These are phyloP conservation scores for Pythium dissimile DNA, from an alignment of 352 stramenopile species.

Conservation along the genomic window DNA sequence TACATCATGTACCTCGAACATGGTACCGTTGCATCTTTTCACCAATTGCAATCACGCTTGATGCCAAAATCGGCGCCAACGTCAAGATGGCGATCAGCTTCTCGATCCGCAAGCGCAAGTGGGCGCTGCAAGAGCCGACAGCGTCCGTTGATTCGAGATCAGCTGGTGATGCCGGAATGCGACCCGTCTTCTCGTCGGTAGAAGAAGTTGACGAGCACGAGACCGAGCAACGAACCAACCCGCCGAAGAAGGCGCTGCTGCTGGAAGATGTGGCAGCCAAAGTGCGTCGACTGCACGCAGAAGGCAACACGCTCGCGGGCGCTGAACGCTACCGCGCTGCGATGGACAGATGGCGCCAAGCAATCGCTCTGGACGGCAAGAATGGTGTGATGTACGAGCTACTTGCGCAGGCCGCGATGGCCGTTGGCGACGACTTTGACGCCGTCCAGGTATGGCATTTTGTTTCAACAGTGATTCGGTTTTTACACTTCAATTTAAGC, in stretches of 20 bases:
- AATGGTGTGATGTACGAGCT: slow-evolving; percentile 64
- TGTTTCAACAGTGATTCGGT: background rate
- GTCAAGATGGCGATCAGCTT: background rate
- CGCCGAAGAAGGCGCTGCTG: slow-evolving; percentile 19
- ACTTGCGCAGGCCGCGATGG: slow-evolving; percentile 67
- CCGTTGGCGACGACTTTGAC: slow-evolving; percentile 69
- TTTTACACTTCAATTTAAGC: too few relatives aligned
- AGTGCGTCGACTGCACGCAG: slow-evolving; percentile 59
- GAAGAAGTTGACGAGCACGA: background rate
- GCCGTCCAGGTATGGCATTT: slow-evolving; percentile 39
- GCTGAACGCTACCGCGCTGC: slow-evolving; percentile 53
- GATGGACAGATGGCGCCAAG: slow-evolving; percentile 67
- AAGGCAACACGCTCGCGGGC: slow-evolving; percentile 77
- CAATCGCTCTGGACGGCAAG: slow-evolving; percentile 35
- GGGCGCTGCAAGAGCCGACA: background rate
- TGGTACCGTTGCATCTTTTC: too few relatives aligned
- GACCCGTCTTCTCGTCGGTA: background rate
- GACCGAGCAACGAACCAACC: background rate
- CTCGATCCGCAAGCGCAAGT: background rate
- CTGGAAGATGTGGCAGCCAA: slow-evolving; percentile 60
- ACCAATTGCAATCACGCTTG: too few relatives aligned
- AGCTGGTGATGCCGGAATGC: background rate
- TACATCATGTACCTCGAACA: background rate
- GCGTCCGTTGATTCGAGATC: background rate
- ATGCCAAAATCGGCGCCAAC: background rate